Base-by-base conservation (phyloP, 768 basidiomycete genomes). In the Russula sp. region DNA sequence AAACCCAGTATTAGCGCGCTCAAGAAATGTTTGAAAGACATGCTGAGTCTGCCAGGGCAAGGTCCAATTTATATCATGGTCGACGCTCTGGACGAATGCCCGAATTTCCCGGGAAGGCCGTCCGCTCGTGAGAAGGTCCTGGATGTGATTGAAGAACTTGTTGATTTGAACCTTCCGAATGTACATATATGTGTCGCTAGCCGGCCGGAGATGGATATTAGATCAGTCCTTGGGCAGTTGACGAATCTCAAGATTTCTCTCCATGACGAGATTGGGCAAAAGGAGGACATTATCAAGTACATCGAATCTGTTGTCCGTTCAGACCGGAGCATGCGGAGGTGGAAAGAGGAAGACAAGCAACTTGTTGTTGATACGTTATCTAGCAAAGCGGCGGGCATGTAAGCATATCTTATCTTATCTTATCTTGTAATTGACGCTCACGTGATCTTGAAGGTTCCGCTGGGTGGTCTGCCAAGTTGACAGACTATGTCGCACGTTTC, bases 301-400 rank as follows among this genome's bases (percentile, higher is more conserved):
- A 50, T 50, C 49, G 16, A 50, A 26, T 50, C 26, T 50, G 24
- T 50, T 50, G 14, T 50, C 16, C 6, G 8, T 26, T 50, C 49
- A 0, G 26, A 50, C 49, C 49, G 49, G 26, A 28, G 6, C 6
- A 50, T 50, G 49, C 13, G 13, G 14, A 50, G 49, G 1, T 50
- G 49, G 49, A 50, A 38, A 40, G 60, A n/a, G 1, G 42, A 40
- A 22, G 52, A 61, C 34, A 55, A 40, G 22, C 50, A 13, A 32
- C 46, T 56, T 0, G 64, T 56, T 3, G 16, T 62, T 2, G 44
- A 55, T 30, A 26, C 32, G 0, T 40, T 65, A 4, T 50, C 64
- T 14, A 16, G 13, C 14, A 62, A 50, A 28, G 44, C 59, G 3
- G 44, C 56, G 6, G 64, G 64, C 22, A 65, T 65, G 64, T 65